Base-by-base conservation (phyloP, 176 grass and related monocot species). In the Miscanthus lutarioriparius region DNA sequence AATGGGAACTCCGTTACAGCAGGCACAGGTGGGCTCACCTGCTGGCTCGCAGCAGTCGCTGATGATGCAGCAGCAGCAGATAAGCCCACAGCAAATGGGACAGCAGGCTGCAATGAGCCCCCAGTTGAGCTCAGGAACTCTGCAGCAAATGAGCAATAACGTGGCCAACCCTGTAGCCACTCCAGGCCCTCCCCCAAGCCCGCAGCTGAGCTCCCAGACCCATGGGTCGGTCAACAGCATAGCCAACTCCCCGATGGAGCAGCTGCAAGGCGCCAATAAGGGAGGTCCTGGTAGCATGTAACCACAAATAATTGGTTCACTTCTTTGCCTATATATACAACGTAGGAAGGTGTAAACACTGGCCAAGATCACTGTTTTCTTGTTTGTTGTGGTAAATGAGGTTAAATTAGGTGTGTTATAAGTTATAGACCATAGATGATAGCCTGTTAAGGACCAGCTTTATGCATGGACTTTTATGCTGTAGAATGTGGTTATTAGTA, bases 161-260 rank as follows among this genome's bases (percentile, higher is more conserved):
- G 78, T 76, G 27, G 66, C 41, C 4, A 87, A 82, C 12, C 82
- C 81, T 79, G 84, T 80, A 73, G 82, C 84, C 72, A 92, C 91
- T 2, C 93, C 79, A 75, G 88, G 88, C 54, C 90, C 89, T 2
- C 96, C 93, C 33, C 87, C 92, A 54, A 99, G 96, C 64, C 96
- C 96, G 2, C 96, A 99, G 44, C 30, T 94, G 86, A 99, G 96
- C 86, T 99, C 96, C 12, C 96, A 98, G 78, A 98, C 93, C 10
- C 93, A 92, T 48, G 96, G 93, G 8, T 99, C 91, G 2, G 93
- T 99, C 35, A 86, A 78, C 64, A 99, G 91, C 90, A 94, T 98
- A 4, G 87, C 87, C n/a, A 95, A 90, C 86, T 98, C 96, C 17
- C 96, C 96, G 15, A 98, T 95, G 93, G 96, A 98, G 58, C 96